Evolutionary conservation across 345 rosid genomes (phyloP).

Genomic region (Dovyalis caffra): DNA sequence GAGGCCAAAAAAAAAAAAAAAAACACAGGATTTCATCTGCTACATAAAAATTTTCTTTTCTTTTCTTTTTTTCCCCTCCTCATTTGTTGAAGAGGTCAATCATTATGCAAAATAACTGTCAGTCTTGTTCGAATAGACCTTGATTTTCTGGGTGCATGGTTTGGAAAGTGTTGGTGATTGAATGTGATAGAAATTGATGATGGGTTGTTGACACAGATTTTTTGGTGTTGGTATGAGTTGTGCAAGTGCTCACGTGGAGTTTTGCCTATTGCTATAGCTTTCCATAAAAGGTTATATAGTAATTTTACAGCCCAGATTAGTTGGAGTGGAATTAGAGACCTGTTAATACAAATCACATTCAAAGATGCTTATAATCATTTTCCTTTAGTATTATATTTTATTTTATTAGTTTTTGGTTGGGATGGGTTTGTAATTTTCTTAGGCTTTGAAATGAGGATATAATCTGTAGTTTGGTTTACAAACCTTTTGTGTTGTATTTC

Average conservation of each 20-base stretch:
- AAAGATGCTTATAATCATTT: not conserved
- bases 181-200: not conserved
- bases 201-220: not conserved
- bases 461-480: not conserved
- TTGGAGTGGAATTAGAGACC: not conserved
- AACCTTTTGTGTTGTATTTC: not conserved
- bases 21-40: too few relatives aligned
- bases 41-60: not conserved
- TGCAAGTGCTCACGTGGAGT: not conserved
- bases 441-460: not conserved
- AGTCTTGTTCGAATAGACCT: too few relatives aligned
- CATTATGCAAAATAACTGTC: too few relatives aligned
- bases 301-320: not conserved
- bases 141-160: too few relatives aligned
- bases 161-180: not conserved
- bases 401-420: not conserved
- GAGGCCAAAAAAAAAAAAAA: too few relatives aligned
- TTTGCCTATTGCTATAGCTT: not conserved
- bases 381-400: not conserved
- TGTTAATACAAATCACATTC: not conserved
- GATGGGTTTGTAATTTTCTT: not conserved
- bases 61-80: too few relatives aligned
- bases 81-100: too few relatives aligned
- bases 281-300: not conserved
- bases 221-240: not conserved